Evolutionary conservation across 352 stramenopile genomes (phyloP).

Genomic region (Phytophthora sansomeana): DNA sequence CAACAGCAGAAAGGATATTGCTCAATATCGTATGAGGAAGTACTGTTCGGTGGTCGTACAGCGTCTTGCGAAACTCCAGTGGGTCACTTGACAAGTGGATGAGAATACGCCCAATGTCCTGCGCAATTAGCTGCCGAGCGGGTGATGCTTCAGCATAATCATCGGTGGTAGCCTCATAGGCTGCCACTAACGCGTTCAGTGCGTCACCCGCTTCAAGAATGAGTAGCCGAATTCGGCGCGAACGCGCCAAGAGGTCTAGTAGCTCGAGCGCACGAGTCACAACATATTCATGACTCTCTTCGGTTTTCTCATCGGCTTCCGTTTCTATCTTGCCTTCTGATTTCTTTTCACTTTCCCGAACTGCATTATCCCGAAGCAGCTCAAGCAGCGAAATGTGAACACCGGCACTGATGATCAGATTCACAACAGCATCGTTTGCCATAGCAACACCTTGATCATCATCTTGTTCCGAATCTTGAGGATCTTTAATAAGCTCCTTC

Average conservation of each 20-base stretch:
- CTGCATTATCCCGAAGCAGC: conserved; percentile 51
- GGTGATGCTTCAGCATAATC: conserved; percentile 46
- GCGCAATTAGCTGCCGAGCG: conserved; percentile 50
- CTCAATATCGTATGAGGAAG: conserved; percentile 63
- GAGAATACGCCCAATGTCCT: conserved; percentile 62
- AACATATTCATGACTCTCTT: conserved; percentile 41
- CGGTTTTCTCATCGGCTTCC: conserved; percentile 25
- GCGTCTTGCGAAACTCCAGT: conserved; percentile 80
- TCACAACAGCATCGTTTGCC: conserved; percentile 67
- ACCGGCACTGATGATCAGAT: conserved; percentile 71
- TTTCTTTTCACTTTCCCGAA: conserved; percentile 32
- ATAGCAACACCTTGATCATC: conserved; percentile 49
- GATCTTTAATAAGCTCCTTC: conserved; percentile 61
- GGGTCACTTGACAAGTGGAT: conserved; percentile 78
- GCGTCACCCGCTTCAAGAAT: conserved; percentile 70
- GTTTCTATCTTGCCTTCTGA: conserved; percentile 19
- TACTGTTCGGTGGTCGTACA: conserved; percentile 74
- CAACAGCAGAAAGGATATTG: conserved; percentile 66
- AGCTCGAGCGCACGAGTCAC: conserved; percentile 53
- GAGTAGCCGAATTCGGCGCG: conserved; percentile 70
- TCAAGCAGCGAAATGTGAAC: conserved; percentile 78
- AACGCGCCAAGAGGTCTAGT: conserved; percentile 60
- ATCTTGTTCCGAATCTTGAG: conserved; percentile 31
- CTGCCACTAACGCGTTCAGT: conserved; percentile 58
- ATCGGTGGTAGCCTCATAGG: conserved; percentile 58